These are phyloP conservation scores for Lichenothelia convexa DNA, from an alignment of 495 filamentous ascomycete species.

Conservation along the genomic window DNA sequence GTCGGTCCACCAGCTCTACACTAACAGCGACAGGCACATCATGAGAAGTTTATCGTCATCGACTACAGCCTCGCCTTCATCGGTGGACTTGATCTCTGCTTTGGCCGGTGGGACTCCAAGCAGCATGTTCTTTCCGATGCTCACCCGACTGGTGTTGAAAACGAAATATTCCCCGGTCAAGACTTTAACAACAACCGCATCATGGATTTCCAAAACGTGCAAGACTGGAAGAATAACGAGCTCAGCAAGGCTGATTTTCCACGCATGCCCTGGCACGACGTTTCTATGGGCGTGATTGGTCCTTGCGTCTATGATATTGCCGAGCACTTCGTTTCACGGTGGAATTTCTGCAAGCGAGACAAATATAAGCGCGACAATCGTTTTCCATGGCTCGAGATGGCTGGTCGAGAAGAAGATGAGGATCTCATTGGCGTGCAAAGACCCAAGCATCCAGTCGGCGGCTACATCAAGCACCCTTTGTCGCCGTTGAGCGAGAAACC, in stretches of 20 bases:
- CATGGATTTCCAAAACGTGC: constrained; percentile 83
- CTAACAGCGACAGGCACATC: too few species aligned
- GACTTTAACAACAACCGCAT: constrained; percentile 87
- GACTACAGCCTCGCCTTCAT: constrained; percentile 84
- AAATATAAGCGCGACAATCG: constrained; percentile 78
- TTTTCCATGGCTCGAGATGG: constrained; percentile 68
- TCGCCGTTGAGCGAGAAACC: constrained; percentile 35
- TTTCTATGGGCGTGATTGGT: constrained; percentile 74
- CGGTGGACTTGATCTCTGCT: constrained; percentile 88
- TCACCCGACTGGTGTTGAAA: constrained; percentile 62
- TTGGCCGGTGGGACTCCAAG: constrained; percentile 77
- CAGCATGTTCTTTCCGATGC: constrained; percentile 78
- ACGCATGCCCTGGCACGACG: constrained; percentile 96
- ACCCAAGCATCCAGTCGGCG: constrained; percentile 68
- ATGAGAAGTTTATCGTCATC: constrained; percentile 91
- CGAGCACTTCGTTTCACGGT: constrained; percentile 85
- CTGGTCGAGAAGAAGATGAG: constrained; percentile 67
- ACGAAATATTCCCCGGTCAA: constrained; percentile 86
- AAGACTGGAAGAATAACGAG: constrained; percentile 85
- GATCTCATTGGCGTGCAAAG: constrained; percentile 74
- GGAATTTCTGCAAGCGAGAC: constrained; percentile 95
- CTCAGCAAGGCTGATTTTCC: constrained; percentile 84
- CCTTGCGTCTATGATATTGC: constrained; percentile 88
- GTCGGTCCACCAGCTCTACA: too few species aligned
- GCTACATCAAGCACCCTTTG: constrained; percentile 69